Evolutionary conservation across 495 filamentous ascomycete genomes (phyloP), one percentile per base, ranked within the genome.

Genomic region (Penicillium herquei): DNA sequence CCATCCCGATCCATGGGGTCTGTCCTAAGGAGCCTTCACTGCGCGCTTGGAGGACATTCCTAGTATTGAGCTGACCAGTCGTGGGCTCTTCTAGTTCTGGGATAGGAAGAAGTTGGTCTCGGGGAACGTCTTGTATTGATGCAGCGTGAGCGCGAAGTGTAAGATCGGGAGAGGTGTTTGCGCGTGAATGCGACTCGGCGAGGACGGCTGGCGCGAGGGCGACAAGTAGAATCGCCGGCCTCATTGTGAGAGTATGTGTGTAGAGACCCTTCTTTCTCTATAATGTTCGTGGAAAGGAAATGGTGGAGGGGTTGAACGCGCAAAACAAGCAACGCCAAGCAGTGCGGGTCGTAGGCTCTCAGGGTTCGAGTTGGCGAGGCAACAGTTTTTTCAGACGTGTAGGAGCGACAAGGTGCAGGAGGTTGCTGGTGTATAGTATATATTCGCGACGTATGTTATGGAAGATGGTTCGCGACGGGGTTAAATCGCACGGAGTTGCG

Each of bases 1-100:
- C 76, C 74, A 77, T 77, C 21, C 76, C 76, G 48, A 76, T 75
- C 76, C 76, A 78, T 32, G 76, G 76, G 0, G 76, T 73, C 53
- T 78, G 74, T 18, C 76, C 76, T 0, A 78, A 62, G 9, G 69
- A 71, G 30, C 76, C 76, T 55, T 78, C 76, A 52, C 73, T 78
- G 54, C 75, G 65, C 37, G 66, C 72, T 49, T 65, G 66, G 39
- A 72, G 66, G 9, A 70, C 44, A 51, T 66, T 50, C 10, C 60
- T 51, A 32, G 58, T 52, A 26, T 17, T 32, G 45, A 51, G 45
- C 49, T 52, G 21, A 33, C 47, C 45, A 16, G 18, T 17, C 7
- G n/a, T 39, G 7, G 11, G 7, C 3, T 34, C 47, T 2, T 53
- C 50, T 1, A 17, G 21, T 4, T 59, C 62, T 3, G 43, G 32